Percentiles rank a stretch among this genome's conserved stretches.
Conservation (phyloP, 2,329 filamentous ascomycete species). For the Colletotrichum tamarilloi region DNA sequence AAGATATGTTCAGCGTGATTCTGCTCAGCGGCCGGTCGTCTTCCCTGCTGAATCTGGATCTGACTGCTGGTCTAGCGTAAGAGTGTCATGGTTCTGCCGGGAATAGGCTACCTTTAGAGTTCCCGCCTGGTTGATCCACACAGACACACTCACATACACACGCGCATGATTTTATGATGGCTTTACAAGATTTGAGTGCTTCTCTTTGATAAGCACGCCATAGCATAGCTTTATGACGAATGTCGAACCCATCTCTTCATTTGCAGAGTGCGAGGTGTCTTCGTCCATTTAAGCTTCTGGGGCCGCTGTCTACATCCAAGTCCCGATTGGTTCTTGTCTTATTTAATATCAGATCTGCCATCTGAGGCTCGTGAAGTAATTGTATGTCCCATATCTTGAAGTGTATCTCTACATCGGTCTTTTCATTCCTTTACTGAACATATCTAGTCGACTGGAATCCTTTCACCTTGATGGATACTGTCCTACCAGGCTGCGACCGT, state of each 20-base stretch:
- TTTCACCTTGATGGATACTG: background rate
- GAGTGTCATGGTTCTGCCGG: background rate
- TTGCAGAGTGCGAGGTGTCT: background rate
- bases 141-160: background rate
- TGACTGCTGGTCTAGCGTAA: too few relatives aligned
- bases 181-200: background rate
- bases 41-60: background rate
- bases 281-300: conserved; percentile 27
- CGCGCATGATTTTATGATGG: background rate
- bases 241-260: background rate
- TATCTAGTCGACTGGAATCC: too few relatives aligned
- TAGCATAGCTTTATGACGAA: conserved; percentile 1
- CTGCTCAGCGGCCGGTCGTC: too few relatives aligned
- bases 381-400: background rate
- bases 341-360: background rate
- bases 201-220: conserved; percentile 1
- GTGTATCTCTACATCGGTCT: too few relatives aligned
- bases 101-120: background rate
- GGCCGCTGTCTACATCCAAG: background rate
- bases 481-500: background rate
- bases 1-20: background rate
- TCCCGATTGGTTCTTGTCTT: conserved; percentile 21
- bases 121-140: background rate
- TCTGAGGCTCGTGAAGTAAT: background rate
- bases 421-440: background rate